Evolutionary conservation across 192 early-diverging fungal genomes (phyloP), one percentile per base, ranked within the genome.

Genomic region (Umbelopsis vinacea): DNA sequence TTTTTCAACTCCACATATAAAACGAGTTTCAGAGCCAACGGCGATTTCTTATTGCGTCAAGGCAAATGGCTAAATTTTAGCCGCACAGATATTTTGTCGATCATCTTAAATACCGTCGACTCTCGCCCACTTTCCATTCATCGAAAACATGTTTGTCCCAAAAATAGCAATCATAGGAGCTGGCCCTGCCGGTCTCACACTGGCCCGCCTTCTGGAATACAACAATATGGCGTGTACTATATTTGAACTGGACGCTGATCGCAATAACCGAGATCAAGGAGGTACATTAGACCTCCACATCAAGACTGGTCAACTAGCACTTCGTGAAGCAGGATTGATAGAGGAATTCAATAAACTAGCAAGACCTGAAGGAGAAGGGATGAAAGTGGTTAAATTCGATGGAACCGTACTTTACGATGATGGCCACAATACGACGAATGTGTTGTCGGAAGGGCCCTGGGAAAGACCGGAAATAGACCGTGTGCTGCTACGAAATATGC

Each of bases 151-250:
- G 52, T 54, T 54, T 54, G n/a, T 23, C n/a, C 52, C 52, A 17
- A 54, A 66, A 26, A 78, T 86, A 26, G 78, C 79, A 43, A 84
- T 87, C 54, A 78, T 87, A 8, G 86, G 86, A 8, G 84, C 70
- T 10, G 86, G 86, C 17, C 86, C 81, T 68, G 82, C 77, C 19
- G 86, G 86, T n/a, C 84, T 87, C 40, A 79, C 78, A 10, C 74
- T 77, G 10, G 82, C 83, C 7, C 66, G 79, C 35, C 74, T 85
- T 37, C 81, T 87, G 29, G 78, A 84, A 55, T 69, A 77, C 19
- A 46, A 74, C 45, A 37, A 68, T 47, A 76, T 78, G 14, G 43
- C 52, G 4, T 54, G 69, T 29, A 70, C 69, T 6, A 73, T 87
- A 52, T 87, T 76, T 75, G 86, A 87, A 46, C 52, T 67, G 21